Evolutionary conservation across 2,329 filamentous ascomycete genomes (phyloP), one percentile per base, ranked within the genome.

Genomic region (Venturia aucupariae): DNA sequence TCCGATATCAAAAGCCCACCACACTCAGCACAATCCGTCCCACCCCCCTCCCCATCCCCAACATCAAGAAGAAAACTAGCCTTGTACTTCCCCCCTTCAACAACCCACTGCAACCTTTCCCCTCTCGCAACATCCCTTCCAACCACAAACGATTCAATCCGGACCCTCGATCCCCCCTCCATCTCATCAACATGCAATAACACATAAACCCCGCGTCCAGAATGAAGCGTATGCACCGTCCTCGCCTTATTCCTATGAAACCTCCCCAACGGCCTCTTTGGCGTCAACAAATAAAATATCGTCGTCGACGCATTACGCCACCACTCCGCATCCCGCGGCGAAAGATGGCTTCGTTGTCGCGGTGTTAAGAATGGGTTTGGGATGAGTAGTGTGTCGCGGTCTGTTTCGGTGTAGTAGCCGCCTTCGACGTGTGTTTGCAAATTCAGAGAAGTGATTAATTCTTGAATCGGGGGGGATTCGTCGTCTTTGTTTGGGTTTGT

Each of bases 31-130:
- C 59, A 60, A 42, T 60, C 59, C n/a, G 38, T 42, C 44, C 75
- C 77, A 44, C 73, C 75, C 32, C 68, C 70, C 4, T 71, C 69
- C 2, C 68, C 72, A 54, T 74, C 74, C 11, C 71, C 72, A 62
- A 81, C 79, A 1, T 80, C 77, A 39, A 87, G 72, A 65, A 89
- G 70, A 72, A 81, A 88, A 69, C 80, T 86, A 13, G 82, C 82
- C 74, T 89, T 90, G 71, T 82, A 90, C 72, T 85, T 84, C 4
- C 84, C 86, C 0, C 86, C 86, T 63, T 87, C 84, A 8, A 90
- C 86, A 66, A 88, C 78, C 86, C 86, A 90, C 72, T 88, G 85
- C 70, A 87, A 67, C 71, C 72, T 81, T 76, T 90, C 87, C 0
- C 86, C 86, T 0, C 70, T 73, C 4, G 75, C 76, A 5, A 88